These are phyloP conservation scores for Lodderomyces jiufengensis DNA, from an alignment of 1,139 yeast species.

Conservation along the genomic window DNA sequence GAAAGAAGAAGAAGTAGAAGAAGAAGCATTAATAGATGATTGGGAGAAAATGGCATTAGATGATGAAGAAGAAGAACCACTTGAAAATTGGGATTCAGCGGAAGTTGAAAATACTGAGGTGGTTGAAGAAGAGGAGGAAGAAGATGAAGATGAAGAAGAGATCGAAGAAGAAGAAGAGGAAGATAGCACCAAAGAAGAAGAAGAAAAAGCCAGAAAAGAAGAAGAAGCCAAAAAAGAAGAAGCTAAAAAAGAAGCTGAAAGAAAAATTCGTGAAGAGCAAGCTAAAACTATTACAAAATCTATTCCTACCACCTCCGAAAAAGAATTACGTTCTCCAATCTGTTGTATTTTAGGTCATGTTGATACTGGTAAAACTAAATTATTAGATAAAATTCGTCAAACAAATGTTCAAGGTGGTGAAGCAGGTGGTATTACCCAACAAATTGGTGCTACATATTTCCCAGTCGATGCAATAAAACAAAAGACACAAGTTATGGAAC, in stretches of 20 bases:
- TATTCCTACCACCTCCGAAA: constrained; percentile 22
- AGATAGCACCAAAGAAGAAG: constrained; percentile 5
- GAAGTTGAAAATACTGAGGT: constrained; percentile 18
- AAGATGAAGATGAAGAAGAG: constrained; percentile 20
- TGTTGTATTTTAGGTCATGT: constrained; percentile 99
- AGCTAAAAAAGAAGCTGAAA: constrained; percentile 1
- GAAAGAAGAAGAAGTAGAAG: constrained; percentile 25
- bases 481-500: constrained; percentile 88
- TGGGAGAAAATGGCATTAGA: constrained; percentile 64
- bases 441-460: constrained; percentile 99
- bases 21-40: constrained; percentile 55
- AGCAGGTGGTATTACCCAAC: constrained; percentile 99
- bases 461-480: constrained; percentile 90
- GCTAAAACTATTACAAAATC: constrained; percentile 13
- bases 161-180: constrained; percentile 9
- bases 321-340: constrained; percentile 91
- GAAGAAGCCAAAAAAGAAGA: constrained; percentile 1
- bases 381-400: constrained; percentile 94
- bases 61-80: constrained; percentile 48
- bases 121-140: constrained; percentile 16
- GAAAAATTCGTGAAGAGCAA: constrained; percentile 2
- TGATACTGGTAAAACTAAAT: constrained; percentile 98
- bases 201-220: constrained; percentile 4
- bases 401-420: constrained; percentile 99
- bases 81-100: constrained; percentile 48